Percentiles rank a stretch among this genome's conserved stretches.
These are phyloP conservation scores for Novymonas esmeraldas DNA, from an alignment of 208 protist genomes.

Conservation along the genomic window DNA sequence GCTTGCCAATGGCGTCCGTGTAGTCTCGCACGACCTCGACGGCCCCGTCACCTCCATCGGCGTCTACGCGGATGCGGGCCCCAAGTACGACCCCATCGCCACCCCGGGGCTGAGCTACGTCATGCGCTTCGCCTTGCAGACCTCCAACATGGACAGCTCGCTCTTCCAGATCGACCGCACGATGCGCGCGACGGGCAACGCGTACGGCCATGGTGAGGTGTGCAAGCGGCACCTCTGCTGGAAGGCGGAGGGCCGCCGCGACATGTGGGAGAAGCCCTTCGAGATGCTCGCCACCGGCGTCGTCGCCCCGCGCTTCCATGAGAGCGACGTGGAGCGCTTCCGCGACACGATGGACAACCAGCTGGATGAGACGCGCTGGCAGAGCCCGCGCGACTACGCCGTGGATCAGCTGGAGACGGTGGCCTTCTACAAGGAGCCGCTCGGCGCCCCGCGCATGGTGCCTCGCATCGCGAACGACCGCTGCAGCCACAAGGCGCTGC, in stretches of 20 bases:
- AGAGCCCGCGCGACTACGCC: constrained; percentile 73
- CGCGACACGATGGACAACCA: constrained; percentile 90
- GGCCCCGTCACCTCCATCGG: constrained; percentile 65
- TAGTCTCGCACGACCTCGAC: constrained; percentile 80
- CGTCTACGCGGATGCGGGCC: constrained; percentile 78
- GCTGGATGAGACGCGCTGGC: constrained; percentile 79
- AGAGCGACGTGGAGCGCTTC: constrained; percentile 85
- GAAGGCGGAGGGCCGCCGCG: constrained; percentile 76
- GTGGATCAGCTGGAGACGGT: constrained; percentile 82
- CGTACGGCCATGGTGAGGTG: constrained; percentile 82
- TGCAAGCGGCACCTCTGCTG: constrained; percentile 75
- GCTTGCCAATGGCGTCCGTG: constrained; percentile 72
- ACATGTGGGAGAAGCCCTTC: constrained; percentile 83
- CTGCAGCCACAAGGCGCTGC: constrained; percentile 70
- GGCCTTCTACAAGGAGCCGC: constrained; percentile 91
- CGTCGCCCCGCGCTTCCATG: constrained; percentile 80
- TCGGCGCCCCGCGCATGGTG: constrained; percentile 77
- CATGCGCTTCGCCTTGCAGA: constrained; percentile 85
- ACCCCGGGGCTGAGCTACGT: constrained; percentile 84
- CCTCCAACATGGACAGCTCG: constrained; percentile 86
- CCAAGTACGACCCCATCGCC: constrained; percentile 80
- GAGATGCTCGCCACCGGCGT: constrained; percentile 77
- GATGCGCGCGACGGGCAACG: constrained; percentile 74
- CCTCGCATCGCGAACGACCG: constrained; percentile 70
- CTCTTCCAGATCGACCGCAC: constrained; percentile 86